Base-by-base conservation (phyloP, 1,284 basidiomycete species). In the Puccinia polysora region DNA sequence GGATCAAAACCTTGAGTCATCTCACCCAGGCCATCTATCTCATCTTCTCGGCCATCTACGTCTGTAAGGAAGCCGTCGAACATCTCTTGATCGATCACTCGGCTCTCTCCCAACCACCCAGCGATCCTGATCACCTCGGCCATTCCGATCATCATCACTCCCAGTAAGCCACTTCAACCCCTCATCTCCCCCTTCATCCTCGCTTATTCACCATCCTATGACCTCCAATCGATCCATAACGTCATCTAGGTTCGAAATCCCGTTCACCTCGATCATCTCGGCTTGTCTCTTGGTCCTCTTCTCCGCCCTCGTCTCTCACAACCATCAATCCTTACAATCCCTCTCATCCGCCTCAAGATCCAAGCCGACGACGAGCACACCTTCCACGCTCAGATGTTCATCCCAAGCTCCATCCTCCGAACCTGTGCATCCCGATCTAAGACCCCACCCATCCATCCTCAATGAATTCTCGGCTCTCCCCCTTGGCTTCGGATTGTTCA, bases 1-100 rank as follows among this genome's bases (percentile, higher is more conserved):
- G 92, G 2, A 78, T 89, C 56, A 86, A 88, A 75, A 89, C 90
- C 0, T 84, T 94, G 0, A 80, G 89, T 5, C 86, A 91, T 76
- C 97, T 97, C 77, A 86, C 89, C 0, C 91, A 96, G 78, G 86
- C 87, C 15, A 87, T 95, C 23, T 96, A 93, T 81, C 83, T 97
- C 69, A 86, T 94, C 78, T 96, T 97, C 78, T 85, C 90, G 0
- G 87, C 90, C 0, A 87, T 95, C 6, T 97, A 96, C 80, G 88
- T 95, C 28, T 91, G 89, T 78, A 97, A 96, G 78, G 93, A 97
- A 82, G 89, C 90, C 0, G 82, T 96, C 2, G 91, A 93, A 80
- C 89, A 91, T 78, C 79, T 91, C 40, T 78, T 92, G 6, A 83
- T 92, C 2, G 47, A 76, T 10, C 77, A 78, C 45, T 23, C 65